Evolutionary conservation across 257 asterid genomes (phyloP).

Genomic region (Ilex asprella): DNA sequence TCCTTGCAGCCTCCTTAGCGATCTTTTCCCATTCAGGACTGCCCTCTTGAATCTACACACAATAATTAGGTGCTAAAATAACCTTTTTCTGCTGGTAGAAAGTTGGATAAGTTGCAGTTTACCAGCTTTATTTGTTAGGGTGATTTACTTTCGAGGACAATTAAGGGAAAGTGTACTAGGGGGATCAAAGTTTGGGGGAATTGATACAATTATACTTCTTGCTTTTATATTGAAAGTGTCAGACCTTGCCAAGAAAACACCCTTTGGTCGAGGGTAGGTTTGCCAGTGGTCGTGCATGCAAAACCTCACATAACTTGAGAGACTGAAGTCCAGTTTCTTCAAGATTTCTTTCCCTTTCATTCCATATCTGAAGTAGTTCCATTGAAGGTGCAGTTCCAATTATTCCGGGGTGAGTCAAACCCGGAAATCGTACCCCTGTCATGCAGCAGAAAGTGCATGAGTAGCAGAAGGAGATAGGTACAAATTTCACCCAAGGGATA

Average conservation of each 20-base stretch:
- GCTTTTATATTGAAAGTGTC: not conserved
- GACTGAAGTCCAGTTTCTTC: conserved; percentile 64
- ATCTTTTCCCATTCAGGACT: conserved; percentile 79
- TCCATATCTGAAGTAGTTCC: conserved; percentile 82
- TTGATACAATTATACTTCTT: not conserved
- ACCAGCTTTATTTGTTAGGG: too few species aligned
- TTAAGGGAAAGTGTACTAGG: too few species aligned
- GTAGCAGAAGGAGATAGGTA: not conserved
- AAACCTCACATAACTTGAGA: conserved; percentile 68
- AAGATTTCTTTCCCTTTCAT: conserved; percentile 63
- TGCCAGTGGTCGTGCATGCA: conserved; percentile 83
- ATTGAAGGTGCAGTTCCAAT: conserved; percentile 92
- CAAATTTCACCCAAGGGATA: too few species aligned
- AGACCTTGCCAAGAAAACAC: conserved; percentile 90
- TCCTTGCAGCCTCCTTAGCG: conserved; percentile 85
- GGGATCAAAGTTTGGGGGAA: too few species aligned
- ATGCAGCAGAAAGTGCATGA: not conserved
- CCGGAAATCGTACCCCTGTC: conserved; percentile 87
- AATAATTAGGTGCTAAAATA: not conserved
- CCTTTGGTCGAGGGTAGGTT: conserved; percentile 78
- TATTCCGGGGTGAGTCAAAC: conserved; percentile 87
- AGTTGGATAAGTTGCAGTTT: not conserved
- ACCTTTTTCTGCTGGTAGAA: not conserved
- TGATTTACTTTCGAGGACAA: too few species aligned
- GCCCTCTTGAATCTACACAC: conserved; percentile 62